Percentiles rank a stretch among this genome's conserved stretches.
Evolutionary conservation across 805 yeast genomes (phyloP).

Genomic region (Pichia paraexigua): DNA sequence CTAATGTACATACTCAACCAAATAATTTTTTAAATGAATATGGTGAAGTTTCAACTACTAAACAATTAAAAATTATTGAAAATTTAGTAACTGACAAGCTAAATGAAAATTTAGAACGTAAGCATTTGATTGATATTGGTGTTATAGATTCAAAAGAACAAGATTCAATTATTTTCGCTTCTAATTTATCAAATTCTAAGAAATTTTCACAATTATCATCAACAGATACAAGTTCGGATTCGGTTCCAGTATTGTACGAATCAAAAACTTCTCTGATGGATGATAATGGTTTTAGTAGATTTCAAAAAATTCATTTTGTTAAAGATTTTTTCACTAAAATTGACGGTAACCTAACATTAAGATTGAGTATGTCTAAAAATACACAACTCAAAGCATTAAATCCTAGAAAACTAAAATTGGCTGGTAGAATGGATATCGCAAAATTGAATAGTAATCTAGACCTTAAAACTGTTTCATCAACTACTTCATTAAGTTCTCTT

Average conservation of each 20-base stretch:
- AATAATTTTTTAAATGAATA: background rate
- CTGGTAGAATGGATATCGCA: background rate
- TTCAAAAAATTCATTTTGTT: background rate
- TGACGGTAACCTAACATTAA: conserved; percentile 9
- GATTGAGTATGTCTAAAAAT: conserved; percentile 3
- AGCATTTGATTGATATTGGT: conserved; percentile 6
- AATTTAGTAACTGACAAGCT: conserved; percentile 9
- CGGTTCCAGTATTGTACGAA: conserved; percentile 5
- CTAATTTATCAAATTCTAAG: conserved; percentile 3
- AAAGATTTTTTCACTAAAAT: conserved; percentile 13
- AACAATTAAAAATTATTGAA: conserved; percentile 12
- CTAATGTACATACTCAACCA: background rate
- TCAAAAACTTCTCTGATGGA: background rate
- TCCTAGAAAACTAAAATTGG: conserved; percentile 7
- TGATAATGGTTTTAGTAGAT: background rate
- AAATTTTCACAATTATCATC: background rate
- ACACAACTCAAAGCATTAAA: conserved; percentile 8
- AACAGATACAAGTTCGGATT: background rate
- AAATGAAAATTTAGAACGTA: conserved; percentile 9
- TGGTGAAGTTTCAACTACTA: conserved; percentile 6
- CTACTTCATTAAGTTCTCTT: background rate
- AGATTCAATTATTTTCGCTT: conserved; percentile 11
- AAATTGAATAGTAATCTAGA: background rate
- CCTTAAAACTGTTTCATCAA: background rate
- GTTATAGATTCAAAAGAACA: conserved; percentile 6